Conservation (phyloP, 2,329 filamentous ascomycete species). For the Arthrobotrys megalospora region DNA sequence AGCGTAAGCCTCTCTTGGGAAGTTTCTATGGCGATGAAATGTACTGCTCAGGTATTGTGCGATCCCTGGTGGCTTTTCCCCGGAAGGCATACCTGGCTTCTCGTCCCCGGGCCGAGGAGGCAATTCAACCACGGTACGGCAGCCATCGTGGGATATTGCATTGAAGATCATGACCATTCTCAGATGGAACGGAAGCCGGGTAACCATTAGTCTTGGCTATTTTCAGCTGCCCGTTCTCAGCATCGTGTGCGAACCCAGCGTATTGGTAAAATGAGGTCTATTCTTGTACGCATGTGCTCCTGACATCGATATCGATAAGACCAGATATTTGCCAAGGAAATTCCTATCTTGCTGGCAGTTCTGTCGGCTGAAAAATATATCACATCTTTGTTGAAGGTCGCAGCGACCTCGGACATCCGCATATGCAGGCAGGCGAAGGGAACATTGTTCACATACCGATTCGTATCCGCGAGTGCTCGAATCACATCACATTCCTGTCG, state of each 20-base stretch:
- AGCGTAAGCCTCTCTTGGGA: slow-evolving; percentile 26
- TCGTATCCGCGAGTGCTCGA: slow-evolving; percentile 23
- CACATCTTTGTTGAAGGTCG: slow-evolving; percentile 42
- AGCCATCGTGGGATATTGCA: slow-evolving; percentile 22
- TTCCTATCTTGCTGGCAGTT: slow-evolving; percentile 13
- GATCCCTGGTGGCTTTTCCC: slow-evolving; percentile 14
- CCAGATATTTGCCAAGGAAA: slow-evolving; percentile 36
- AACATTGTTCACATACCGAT: slow-evolving; percentile 24
- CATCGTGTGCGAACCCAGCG: slow-evolving; percentile 9
- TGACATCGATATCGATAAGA: slow-evolving; percentile 39
- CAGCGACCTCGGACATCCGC: slow-evolving; percentile 44
- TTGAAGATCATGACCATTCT: slow-evolving; percentile 28
- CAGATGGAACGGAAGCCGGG: slow-evolving; percentile 26
- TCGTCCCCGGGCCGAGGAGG: slow-evolving; percentile 25
- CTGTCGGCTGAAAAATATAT: slow-evolving; percentile 27
- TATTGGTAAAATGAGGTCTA: slow-evolving; percentile 13
- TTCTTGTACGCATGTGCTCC: slow-evolving; percentile 5
- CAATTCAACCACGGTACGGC: slow-evolving; percentile 11
- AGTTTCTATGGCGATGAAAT: slow-evolving; percentile 29
- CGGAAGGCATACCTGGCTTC: neutral
- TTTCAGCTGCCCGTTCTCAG: slow-evolving; percentile 11
- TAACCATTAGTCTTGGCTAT: slow-evolving; percentile 8
- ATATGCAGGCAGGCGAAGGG: slow-evolving; percentile 28
- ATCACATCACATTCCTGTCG: slow-evolving; percentile 27
- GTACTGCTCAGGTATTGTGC: slow-evolving; percentile 19